A percentile compares a stretch with the other conserved stretches of the same genome.
These are phyloP conservation scores for Ophiosphaerella korrae DNA, from an alignment of 2,329 filamentous ascomycete genomes.

Conservation along the genomic window DNA sequence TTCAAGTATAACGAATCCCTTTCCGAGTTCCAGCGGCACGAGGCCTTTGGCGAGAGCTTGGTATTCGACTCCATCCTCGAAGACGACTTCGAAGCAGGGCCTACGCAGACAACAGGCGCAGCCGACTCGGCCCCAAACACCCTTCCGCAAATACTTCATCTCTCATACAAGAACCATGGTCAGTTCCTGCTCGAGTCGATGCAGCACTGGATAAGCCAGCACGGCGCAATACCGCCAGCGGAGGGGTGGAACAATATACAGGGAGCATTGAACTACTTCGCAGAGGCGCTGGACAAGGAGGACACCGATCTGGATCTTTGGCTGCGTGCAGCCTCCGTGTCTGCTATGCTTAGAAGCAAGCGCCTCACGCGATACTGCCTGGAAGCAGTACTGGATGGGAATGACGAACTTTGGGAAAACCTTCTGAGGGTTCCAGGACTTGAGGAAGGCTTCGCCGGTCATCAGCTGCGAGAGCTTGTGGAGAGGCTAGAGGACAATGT, in stretches of 20 bases:
- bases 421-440: constrained; percentile 61
- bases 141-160: constrained; percentile 85
- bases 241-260: constrained; percentile 29
- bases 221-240: constrained; percentile 43
- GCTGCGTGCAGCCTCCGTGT: constrained; percentile 64
- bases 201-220: constrained; percentile 54
- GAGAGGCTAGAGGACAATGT: constrained; percentile 60
- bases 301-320: constrained; percentile 68
- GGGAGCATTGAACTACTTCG: constrained; percentile 58
- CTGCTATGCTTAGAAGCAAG: constrained; percentile 61
- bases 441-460: constrained; percentile 44
- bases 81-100: constrained; percentile 46
- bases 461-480: constrained; percentile 51
- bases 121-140: constrained; percentile 79
- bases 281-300: constrained; percentile 67
- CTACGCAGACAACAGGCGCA: constrained; percentile 59
- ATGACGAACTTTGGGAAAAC: constrained; percentile 61
- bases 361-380: constrained; percentile 66
- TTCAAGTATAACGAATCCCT: constrained; percentile 88
- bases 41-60: constrained; percentile 53
- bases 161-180: constrained; percentile 94
- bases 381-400: constrained; percentile 66
- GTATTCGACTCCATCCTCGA: constrained; percentile 50
- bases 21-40: constrained; percentile 80
- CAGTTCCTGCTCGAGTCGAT: constrained; percentile 85